Base-by-base conservation (phyloP, 164 flowering plant species). In the Berberis vulgaris region DNA sequence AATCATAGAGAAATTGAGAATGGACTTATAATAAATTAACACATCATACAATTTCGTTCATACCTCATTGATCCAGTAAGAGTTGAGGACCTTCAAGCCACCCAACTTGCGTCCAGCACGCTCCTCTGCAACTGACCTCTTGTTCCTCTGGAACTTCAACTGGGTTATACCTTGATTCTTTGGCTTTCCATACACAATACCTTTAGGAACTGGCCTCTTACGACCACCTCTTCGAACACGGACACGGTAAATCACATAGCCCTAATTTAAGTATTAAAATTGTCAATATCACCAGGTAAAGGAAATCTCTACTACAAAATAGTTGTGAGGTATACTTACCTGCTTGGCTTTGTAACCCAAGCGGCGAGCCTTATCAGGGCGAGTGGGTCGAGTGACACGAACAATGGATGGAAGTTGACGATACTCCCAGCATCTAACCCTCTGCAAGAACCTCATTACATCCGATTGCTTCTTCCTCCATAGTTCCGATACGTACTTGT, bases 1-100 rank as follows among this genome's bases (percentile, higher is more conserved):
- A 60, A 70, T 13, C 38, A 45, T 1, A 1, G 4, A 10, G 26
- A 57, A 44, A 65, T 41, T 39, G 10, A 5, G n/a, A 46, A 49
- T 7, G 9, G 6, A 4, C 42, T n/a, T 41, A 52, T 2, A 3
- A 40, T 9, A 57, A 57, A n/a, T 40, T 5, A 57, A 41, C 44
- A 57, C 42, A 57, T 11, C 9, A 57, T 2, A 57, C 2, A 9
- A 52, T 4, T 3, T 6, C 12, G 5, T 7, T 1, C 8, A 61
- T 45, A 86, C 95, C 95, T 86, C 85, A 54, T 88, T 88, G 66
- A 88, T 60, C 89, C 91, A 88, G 81, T 88, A 88, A 6, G 95
- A 88, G 66, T 86, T 86, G 55, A 88, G 80, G 57, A 88, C 91
- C 78, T 83, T 84, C 42, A 88, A 83, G 49, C 91, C 95, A 61